phyloP scores from a whole-genome alignment of 1,139 yeast species.

The Debaryomyces subglobosus region DNA sequence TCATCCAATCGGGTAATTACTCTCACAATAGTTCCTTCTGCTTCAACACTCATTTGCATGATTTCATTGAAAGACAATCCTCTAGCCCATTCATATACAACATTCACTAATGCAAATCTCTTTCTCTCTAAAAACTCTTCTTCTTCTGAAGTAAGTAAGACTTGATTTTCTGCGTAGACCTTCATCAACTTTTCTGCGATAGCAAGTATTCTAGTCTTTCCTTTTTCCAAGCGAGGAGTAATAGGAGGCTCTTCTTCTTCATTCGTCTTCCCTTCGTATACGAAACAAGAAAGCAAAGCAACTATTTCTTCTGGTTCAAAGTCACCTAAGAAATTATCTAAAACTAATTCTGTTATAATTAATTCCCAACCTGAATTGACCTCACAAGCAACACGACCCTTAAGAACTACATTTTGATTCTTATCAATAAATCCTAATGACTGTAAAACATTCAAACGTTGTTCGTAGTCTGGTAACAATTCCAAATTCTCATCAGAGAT shows the following conservation, averaged over 20 bases:
- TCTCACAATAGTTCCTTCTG: slow-evolving; percentile 97
- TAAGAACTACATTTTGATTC: slow-evolving; percentile 74
- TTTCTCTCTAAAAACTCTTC: slow-evolving; percentile 80
- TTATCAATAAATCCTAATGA: slow-evolving; percentile 77
- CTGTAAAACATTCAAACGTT: slow-evolving; percentile 75
- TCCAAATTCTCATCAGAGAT: slow-evolving; percentile 89
- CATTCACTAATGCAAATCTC: slow-evolving; percentile 88
- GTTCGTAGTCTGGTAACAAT: slow-evolving; percentile 90
- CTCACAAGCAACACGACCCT: slow-evolving; percentile 88
- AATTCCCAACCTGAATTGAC: slow-evolving; percentile 90
- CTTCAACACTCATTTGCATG: slow-evolving; percentile 84
- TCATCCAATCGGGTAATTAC: slow-evolving; percentile 94
- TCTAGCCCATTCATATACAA: slow-evolving; percentile 97
- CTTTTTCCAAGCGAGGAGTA: slow-evolving; percentile 84
- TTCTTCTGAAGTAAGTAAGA: slow-evolving; percentile 80
- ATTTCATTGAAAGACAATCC: slow-evolving; percentile 91
- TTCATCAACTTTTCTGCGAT: slow-evolving; percentile 67
- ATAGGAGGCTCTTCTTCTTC: slow-evolving; percentile 61
- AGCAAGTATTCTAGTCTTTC: slow-evolving; percentile 68
- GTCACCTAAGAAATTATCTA: slow-evolving; percentile 90
- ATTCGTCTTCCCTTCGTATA: slow-evolving; percentile 82
- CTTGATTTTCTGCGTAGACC: slow-evolving; percentile 69
- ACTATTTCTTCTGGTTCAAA: slow-evolving; percentile 96
- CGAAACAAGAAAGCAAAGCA: slow-evolving; percentile 87
- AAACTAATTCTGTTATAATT: slow-evolving; percentile 81